Conservation (phyloP, 371 early-diverging fungal genomes). For the Umbelopsis sp. region DNA sequence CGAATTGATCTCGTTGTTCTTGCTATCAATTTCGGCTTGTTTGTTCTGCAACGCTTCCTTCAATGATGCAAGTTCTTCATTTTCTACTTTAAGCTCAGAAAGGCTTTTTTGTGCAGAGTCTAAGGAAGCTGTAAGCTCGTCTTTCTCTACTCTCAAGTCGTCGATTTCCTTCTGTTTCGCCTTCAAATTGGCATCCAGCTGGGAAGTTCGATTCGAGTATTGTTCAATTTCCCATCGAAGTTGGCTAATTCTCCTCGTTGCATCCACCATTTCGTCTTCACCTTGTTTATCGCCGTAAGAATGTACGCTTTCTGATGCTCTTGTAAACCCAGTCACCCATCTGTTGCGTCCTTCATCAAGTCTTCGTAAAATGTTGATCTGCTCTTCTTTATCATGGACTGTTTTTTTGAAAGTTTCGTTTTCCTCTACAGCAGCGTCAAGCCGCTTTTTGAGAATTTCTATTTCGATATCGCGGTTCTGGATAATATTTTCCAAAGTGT, state of each 20-base stretch:
- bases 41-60: background rate
- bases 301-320: constrained; percentile 10
- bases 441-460: background rate
- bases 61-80: background rate
- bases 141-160: background rate
- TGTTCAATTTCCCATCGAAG: constrained; percentile 11
- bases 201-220: constrained; percentile 2
- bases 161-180: background rate
- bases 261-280: constrained; percentile 7
- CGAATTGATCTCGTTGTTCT: background rate
- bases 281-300: background rate
- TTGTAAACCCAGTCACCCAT: constrained; percentile 11
- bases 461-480: background rate
- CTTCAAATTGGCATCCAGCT: constrained; percentile 1
- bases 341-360: constrained; percentile 9
- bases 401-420: background rate
- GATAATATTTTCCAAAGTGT: background rate
- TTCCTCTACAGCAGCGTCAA: background rate
- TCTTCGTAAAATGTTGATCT: constrained; percentile 10
- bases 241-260: constrained; percentile 9
- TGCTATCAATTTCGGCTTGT: background rate
- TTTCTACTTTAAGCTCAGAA: background rate
- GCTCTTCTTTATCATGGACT: background rate
- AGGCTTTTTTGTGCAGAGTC: background rate
- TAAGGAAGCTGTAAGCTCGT: background rate